phyloP scores from a whole-genome alignment of 2,329 filamentous ascomycete genomes.

The Cytospora chrysosperma region DNA sequence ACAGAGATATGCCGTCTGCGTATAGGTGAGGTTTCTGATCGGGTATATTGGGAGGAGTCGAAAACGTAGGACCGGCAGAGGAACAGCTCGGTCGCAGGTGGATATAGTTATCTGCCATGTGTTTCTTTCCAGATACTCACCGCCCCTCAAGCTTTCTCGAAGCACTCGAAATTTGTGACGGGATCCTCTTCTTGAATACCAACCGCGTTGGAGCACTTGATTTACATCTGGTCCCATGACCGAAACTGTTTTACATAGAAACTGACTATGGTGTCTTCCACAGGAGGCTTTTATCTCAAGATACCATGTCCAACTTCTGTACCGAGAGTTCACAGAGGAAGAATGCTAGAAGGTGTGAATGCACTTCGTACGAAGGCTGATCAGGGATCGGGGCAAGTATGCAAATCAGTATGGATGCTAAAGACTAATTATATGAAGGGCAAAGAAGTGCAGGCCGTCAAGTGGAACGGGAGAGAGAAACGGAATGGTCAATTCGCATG shows the following conservation, averaged over 20 bases:
- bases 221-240: neutral
- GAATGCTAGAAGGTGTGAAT: slow-evolving; percentile 32
- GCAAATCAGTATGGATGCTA: slow-evolving; percentile 25
- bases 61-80: slow-evolving; percentile 29
- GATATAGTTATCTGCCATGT: neutral
- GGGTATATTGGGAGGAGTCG: neutral
- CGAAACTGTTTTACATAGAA: too few relatives aligned
- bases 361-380: slow-evolving; percentile 32
- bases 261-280: neutral
- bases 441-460: slow-evolving; percentile 27
- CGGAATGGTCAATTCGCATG: neutral
- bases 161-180: slow-evolving; percentile 33
- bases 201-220: slow-evolving; percentile 34
- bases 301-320: slow-evolving; percentile 33
- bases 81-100: slow-evolving; percentile 34
- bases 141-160: slow-evolving; percentile 30
- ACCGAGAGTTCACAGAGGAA: slow-evolving; percentile 31
- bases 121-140: neutral
- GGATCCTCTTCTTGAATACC: slow-evolving; percentile 34
- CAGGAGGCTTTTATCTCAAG: slow-evolving; percentile 34
- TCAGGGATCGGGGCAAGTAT: slow-evolving; percentile 29
- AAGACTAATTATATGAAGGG: slow-evolving; percentile 29
- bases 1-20: slow-evolving; percentile 24
- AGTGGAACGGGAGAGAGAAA: slow-evolving; percentile 4
- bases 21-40: slow-evolving; percentile 21